Evolutionary conservation across 78 protist genomes (phyloP), one percentile per base, ranked within the genome.

Genomic region (Creolimax fragrantissima): DNA sequence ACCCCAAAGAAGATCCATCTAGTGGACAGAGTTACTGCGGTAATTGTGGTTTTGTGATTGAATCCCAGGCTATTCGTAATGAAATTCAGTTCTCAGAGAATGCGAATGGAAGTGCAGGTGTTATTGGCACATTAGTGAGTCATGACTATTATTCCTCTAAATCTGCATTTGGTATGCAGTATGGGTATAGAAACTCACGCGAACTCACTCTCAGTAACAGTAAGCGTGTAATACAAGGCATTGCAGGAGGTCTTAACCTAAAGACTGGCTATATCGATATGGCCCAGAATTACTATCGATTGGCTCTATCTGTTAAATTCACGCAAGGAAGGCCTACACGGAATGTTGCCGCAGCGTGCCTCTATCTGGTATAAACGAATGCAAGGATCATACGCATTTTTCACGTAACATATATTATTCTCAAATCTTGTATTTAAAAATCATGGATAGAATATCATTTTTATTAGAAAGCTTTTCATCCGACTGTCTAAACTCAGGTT

Each of bases 331-430:
- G 93, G 24, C 11, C 24, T 41, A 91, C 89, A 17, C 37, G 92
- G 44, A 24, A 84, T 11, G 98, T 98, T 35, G 91, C 90, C 35
- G 99, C 98, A 4, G 89, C 97, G 5, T 97, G 98, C 92, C 90
- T 98, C 5, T 98, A 98, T 85, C 81, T 95, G 74, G 74, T 58
- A 58, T 58, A 24, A 32, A n/a, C n/a, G n/a, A n/a, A n/a, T n/a
- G n/a, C n/a, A n/a, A n/a, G n/a, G n/a, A n/a, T n/a, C n/a, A n/a
- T n/a, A n/a, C n/a, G n/a, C n/a, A n/a, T n/a, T n/a, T n/a, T n/a
- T n/a, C n/a, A n/a, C n/a, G n/a, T n/a, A n/a, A n/a, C n/a, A n/a
- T n/a, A n/a, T n/a, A n/a, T n/a, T n/a, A n/a, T n/a, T n/a, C n/a
- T n/a, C n/a, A n/a, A n/a, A n/a, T n/a, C n/a, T n/a, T n/a, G n/a